phyloP scores from a whole-genome alignment of 768 basidiomycete species.

The Termitomyces heimii region DNA sequence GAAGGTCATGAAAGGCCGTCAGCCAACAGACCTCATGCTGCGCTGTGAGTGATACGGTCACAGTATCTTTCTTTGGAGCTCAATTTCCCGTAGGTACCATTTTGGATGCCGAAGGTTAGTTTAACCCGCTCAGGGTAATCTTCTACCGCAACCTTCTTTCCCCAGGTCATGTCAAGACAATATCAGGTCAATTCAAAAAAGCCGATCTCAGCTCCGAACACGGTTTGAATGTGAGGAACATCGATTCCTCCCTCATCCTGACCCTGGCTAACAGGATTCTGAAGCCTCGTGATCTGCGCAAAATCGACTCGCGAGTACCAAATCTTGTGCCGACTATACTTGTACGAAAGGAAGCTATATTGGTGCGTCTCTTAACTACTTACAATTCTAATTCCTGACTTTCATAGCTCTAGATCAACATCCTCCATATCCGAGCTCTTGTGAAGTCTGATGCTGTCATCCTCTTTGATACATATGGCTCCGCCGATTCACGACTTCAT shows the following conservation, averaged over 20 bases:
- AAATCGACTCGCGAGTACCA: slow-evolving; percentile 91
- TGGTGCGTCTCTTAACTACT: slow-evolving; percentile 45
- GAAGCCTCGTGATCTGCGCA: slow-evolving; percentile 91
- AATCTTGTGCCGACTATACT: slow-evolving; percentile 95
- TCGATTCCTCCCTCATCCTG: slow-evolving; percentile 12
- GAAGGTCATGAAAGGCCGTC: slow-evolving; percentile 81
- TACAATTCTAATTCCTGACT: background rate
- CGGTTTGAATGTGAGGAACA: slow-evolving; percentile 73
- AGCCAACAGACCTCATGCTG: slow-evolving; percentile 86
- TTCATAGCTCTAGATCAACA: slow-evolving; percentile 59
- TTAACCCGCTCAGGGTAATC: background rate
- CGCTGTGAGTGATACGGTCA: slow-evolving; percentile 58
- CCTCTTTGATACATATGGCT: slow-evolving; percentile 90
- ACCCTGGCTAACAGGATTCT: slow-evolving; percentile 12
- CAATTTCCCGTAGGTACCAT: slow-evolving; percentile 60
- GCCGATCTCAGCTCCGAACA: slow-evolving; percentile 86
- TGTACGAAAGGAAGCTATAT: slow-evolving; percentile 78
- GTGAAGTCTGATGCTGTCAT: slow-evolving; percentile 91
- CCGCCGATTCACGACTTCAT: slow-evolving; percentile 78
- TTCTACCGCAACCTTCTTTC: slow-evolving; percentile 9
- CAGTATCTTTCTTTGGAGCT: slow-evolving; percentile 7
- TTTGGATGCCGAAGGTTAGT: slow-evolving; percentile 73
- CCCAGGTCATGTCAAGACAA: slow-evolving; percentile 78
- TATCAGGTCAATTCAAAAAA: slow-evolving; percentile 86
- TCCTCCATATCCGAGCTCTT: slow-evolving; percentile 90